Evolutionary conservation across 2,329 filamentous ascomycete species (phyloP).

Genomic region (Alternaria novae-zelandiae): DNA sequence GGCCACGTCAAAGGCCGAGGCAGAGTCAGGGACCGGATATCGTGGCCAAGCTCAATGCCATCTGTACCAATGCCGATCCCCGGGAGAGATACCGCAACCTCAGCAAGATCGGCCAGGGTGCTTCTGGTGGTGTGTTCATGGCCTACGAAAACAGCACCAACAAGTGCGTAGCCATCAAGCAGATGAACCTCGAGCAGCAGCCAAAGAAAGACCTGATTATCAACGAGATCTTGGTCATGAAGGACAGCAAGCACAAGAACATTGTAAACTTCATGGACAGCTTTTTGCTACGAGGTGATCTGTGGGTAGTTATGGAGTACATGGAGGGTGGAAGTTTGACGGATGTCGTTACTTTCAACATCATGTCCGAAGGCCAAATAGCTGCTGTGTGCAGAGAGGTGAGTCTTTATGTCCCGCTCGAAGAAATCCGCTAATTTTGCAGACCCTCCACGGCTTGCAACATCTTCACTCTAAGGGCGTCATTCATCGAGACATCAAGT

Average conservation of each 20-base stretch:
- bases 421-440: slow-evolving; percentile 16
- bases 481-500: slow-evolving; percentile 98
- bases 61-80: slow-evolving; percentile 89
- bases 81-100: slow-evolving; percentile 85
- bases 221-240: slow-evolving; percentile 99
- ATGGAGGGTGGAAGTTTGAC: slow-evolving; percentile 99
- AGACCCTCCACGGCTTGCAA: slow-evolving; percentile 86
- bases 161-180: slow-evolving; percentile 94
- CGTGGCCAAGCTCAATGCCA: slow-evolving; percentile 79
- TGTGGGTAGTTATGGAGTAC: slow-evolving; percentile 99
- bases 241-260: slow-evolving; percentile 96
- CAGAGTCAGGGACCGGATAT: slow-evolving; percentile 85
- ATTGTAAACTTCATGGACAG: slow-evolving; percentile 99
- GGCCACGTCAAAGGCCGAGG: slow-evolving; percentile 77
- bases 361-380: slow-evolving; percentile 98
- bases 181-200: slow-evolving; percentile 99
- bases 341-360: slow-evolving; percentile 98
- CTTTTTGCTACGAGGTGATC: slow-evolving; percentile 84
- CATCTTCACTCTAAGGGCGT: slow-evolving; percentile 97
- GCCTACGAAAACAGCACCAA: slow-evolving; percentile 86
- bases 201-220: slow-evolving; percentile 99
- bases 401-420: slow-evolving; percentile 27
- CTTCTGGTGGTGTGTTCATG: slow-evolving; percentile 93
- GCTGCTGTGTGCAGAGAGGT: slow-evolving; percentile 91
- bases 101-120: slow-evolving; percentile 96